These are phyloP conservation scores for Starmerella bacillaris DNA, from an alignment of 805 yeast species.

Conservation along the genomic window DNA sequence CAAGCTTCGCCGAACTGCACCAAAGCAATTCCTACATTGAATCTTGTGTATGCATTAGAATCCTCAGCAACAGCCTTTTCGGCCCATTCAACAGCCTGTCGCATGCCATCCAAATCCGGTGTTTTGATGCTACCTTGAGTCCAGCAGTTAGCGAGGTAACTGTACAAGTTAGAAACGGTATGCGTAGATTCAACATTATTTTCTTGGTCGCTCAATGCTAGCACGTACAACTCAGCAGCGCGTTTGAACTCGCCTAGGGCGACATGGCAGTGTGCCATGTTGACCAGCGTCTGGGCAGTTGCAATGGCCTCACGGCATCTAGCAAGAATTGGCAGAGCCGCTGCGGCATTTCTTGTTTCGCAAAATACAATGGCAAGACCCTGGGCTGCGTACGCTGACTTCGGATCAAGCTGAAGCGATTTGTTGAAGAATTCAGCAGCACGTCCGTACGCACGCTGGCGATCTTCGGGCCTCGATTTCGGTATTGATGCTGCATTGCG, in stretches of 20 bases:
- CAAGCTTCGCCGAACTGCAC: too few relatives aligned
- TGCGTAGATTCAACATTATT: not conserved
- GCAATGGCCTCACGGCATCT: conserved; percentile 49
- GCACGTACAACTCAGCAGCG: conserved; percentile 73
- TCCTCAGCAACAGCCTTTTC: conserved; percentile 25
- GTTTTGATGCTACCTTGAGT: not conserved
- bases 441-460: conserved; percentile 58
- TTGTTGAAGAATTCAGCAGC: conserved; percentile 88
- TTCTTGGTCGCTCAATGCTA: conserved; percentile 30
- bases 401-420: conserved; percentile 65
- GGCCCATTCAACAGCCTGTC: conserved; percentile 45
- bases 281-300: conserved; percentile 38
- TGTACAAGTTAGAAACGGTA: not conserved
- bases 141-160: not conserved
- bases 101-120: conserved; percentile 26
- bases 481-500: conserved; percentile 52
- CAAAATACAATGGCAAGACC: conserved; percentile 89
- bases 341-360: conserved; percentile 47
- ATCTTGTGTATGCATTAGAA: too few relatives aligned
- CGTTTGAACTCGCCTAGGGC: conserved; percentile 69
- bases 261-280: conserved; percentile 70
- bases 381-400: conserved; percentile 90
- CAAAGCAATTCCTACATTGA: too few relatives aligned
- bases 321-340: conserved; percentile 72
- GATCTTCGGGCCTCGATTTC: conserved; percentile 29